Percentiles rank a stretch among this genome's conserved stretches.
phyloP scores from a whole-genome alignment of 768 basidiomycete species.

The Tricholomella constricta region DNA sequence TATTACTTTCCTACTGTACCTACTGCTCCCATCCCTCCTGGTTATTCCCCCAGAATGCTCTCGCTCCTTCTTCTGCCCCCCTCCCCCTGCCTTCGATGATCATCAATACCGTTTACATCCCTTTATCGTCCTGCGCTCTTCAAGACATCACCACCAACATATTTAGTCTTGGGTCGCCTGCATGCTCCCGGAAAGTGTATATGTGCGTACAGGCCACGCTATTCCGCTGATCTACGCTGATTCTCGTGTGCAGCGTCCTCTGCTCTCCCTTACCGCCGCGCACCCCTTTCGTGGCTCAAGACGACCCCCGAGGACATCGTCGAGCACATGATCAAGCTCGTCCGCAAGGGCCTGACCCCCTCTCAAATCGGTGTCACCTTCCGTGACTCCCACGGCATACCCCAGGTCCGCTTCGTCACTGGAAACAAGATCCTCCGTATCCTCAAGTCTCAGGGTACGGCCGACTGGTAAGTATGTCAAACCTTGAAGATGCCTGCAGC shows the following conservation, averaged over 20 bases:
- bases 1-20: no score
- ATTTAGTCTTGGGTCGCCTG: constrained; percentile 89
- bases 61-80: no score
- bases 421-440: constrained; percentile 99
- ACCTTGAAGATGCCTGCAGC: no score
- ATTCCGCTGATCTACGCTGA: not conserved
- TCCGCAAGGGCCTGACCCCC: constrained; percentile 95
- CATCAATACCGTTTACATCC: constrained; percentile 8
- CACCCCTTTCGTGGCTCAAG: constrained; percentile 97
- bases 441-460: constrained; percentile 91
- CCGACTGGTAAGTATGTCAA: no score
- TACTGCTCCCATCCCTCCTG: no score
- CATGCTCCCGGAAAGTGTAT: constrained; percentile 99
- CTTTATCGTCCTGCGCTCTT: constrained; percentile 30
- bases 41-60: no score
- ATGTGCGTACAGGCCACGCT: constrained; percentile 55
- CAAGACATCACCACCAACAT: constrained; percentile 37
- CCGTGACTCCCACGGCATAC: constrained; percentile 96
- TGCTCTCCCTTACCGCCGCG: constrained; percentile 95
- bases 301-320: constrained; percentile 92
- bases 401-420: constrained; percentile 97
- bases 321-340: constrained; percentile 96
- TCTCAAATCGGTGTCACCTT: constrained; percentile 98
- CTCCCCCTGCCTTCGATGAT: no score
- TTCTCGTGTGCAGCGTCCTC: constrained; percentile 66